These are phyloP conservation scores for Prunus mira DNA, from an alignment of 306 rosid species.

Conservation along the genomic window DNA sequence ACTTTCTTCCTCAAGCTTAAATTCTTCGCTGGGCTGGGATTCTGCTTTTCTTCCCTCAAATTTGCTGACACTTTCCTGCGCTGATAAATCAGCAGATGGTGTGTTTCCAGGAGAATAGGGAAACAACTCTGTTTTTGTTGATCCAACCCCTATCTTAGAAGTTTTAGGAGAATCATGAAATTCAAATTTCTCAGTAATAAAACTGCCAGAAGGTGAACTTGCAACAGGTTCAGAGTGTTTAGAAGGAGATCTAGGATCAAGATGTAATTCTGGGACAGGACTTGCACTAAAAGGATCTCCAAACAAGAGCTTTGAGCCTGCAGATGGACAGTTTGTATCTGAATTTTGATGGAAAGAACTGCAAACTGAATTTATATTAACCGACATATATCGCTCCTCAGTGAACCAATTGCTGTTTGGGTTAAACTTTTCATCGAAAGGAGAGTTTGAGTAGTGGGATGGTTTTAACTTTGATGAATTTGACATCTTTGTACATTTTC, in stretches of 20 bases:
- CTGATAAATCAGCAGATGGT: conserved; percentile 48
- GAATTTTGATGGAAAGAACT: conserved; percentile 41
- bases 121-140: conserved; percentile 30
- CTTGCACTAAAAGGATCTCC: conserved; percentile 47
- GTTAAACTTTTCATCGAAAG: conserved; percentile 41
- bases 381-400: conserved; percentile 45
- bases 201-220: conserved; percentile 46
- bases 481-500: conserved; percentile 26
- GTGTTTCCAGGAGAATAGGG: conserved; percentile 39
- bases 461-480: conserved; percentile 41
- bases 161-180: conserved; percentile 35
- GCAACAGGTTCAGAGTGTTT: conserved; percentile 33
- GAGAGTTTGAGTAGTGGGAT: conserved; percentile 37
- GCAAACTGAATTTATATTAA: conserved; percentile 35
- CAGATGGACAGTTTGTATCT: conserved; percentile 38
- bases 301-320: conserved; percentile 34
- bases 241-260: conserved; percentile 37
- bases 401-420: conserved; percentile 39
- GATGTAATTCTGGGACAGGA: conserved; percentile 28
- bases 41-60: conserved; percentile 33
- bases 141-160: conserved; percentile 29
- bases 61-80: conserved; percentile 52
- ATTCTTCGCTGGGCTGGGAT: conserved; percentile 24
- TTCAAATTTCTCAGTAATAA: conserved; percentile 35
- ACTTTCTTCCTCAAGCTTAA: conserved; percentile 39